These are phyloP conservation scores for Phaeosphaeria sp. DNA, from an alignment of 2,329 filamentous ascomycete species.

Conservation along the genomic window DNA sequence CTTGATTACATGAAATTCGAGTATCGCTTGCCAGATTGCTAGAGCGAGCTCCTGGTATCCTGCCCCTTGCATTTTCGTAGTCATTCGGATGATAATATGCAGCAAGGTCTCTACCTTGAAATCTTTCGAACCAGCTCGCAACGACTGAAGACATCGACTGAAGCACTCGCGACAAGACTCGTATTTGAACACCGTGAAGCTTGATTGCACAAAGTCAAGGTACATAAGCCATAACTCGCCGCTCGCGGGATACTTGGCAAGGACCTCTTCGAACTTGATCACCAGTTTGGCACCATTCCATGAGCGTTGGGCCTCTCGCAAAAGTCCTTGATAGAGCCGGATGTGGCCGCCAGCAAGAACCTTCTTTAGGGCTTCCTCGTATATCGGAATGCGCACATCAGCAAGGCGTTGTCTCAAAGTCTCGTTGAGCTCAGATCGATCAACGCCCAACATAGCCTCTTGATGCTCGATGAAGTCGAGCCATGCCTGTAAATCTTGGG, in stretches of 20 bases:
- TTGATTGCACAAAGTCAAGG: constrained; percentile 74
- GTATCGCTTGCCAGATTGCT: constrained; percentile 80
- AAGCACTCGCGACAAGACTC: constrained; percentile 69
- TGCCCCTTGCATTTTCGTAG: constrained; percentile 74
- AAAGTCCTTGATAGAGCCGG: constrained; percentile 69
- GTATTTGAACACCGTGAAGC: constrained; percentile 70
- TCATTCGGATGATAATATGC: constrained; percentile 78
- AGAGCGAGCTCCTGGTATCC: constrained; percentile 80
- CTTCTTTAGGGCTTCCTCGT: constrained; percentile 75
- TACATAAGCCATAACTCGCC: constrained; percentile 76
- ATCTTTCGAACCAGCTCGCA: constrained; percentile 35
- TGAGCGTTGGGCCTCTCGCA: constrained; percentile 75
- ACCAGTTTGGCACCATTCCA: constrained; percentile 72
- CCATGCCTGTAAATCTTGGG: constrained; percentile 76
- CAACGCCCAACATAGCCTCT: constrained; percentile 66
- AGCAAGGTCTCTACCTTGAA: constrained; percentile 47
- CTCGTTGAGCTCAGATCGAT: constrained; percentile 58
- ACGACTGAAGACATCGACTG: constrained; percentile 59
- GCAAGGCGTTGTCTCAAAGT: constrained; percentile 74
- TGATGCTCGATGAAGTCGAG: constrained; percentile 81
- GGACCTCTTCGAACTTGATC: constrained; percentile 70
- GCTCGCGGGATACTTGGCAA: constrained; percentile 63
- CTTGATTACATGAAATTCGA: constrained; percentile 60
- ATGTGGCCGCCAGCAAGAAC: constrained; percentile 60
- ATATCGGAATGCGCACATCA: constrained; percentile 80